Conservation (phyloP, 176 grass and related monocot genomes). For the Musa acuminata region DNA sequence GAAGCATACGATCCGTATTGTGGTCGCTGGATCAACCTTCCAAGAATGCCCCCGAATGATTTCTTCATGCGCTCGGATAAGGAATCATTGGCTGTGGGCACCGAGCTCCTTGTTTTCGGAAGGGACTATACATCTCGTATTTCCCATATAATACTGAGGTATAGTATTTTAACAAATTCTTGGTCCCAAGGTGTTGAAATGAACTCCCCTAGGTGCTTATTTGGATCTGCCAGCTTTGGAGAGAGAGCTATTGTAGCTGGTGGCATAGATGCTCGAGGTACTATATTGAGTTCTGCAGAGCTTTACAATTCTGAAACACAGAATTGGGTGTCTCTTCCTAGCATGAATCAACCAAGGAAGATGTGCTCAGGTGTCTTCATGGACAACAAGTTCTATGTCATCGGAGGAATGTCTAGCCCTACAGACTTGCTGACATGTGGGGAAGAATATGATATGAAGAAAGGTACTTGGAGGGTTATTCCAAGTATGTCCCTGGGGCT, state of each 20-base stretch:
- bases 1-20: conserved; percentile 85
- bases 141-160: conserved; percentile 70
- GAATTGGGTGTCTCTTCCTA: conserved; percentile 65
- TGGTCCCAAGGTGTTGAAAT: conserved; percentile 82
- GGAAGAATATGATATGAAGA: conserved; percentile 76
- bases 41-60: conserved; percentile 85
- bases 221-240: conserved; percentile 85
- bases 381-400: conserved; percentile 87
- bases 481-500: conserved; percentile 74
- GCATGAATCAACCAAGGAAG: conserved; percentile 70
- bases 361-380: conserved; percentile 95
- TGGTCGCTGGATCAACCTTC: conserved; percentile 69
- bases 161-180: conserved; percentile 91
- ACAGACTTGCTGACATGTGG: conserved; percentile 75
- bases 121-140: conserved; percentile 41
- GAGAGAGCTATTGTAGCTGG: conserved; percentile 92
- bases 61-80: conserved; percentile 93
- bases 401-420: conserved; percentile 74
- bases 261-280: conserved; percentile 58
- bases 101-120: conserved; percentile 90
- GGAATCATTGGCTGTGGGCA: conserved; percentile 86
- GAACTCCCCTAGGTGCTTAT: conserved; percentile 88
- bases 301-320: conserved; percentile 79
- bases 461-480: conserved; percentile 70
- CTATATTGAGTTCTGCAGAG: conserved; percentile 59